These are phyloP conservation scores for Chalciporus sphaerocephalus DNA, from an alignment of 768 basidiomycete species.

Conservation along the genomic window DNA sequence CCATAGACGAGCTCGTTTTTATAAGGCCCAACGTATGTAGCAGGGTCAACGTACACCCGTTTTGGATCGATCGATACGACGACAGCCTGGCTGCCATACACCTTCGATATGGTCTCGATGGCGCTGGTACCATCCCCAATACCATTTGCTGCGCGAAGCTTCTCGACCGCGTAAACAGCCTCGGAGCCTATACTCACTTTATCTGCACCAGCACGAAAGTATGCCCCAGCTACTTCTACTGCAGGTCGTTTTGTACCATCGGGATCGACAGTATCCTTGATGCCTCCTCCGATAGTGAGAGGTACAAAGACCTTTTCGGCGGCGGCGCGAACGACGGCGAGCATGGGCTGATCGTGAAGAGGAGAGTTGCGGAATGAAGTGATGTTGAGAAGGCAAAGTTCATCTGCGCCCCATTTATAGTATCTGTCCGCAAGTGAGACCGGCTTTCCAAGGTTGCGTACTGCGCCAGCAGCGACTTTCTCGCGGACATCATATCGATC, in stretches of 20 bases:
- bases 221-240: slow-evolving; percentile 90
- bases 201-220: slow-evolving; percentile 97
- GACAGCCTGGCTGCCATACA: slow-evolving; percentile 94
- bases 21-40: slow-evolving; percentile 65
- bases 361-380: slow-evolving; percentile 98
- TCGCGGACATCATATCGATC: slow-evolving; percentile 99
- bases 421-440: slow-evolving; percentile 86
- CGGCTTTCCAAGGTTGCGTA: slow-evolving; percentile 97
- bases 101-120: slow-evolving; percentile 87
- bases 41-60: slow-evolving; percentile 70
- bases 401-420: slow-evolving; percentile 86
- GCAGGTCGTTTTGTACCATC: slow-evolving; percentile 86
- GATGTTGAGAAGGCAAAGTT: slow-evolving; percentile 97
- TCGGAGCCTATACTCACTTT: slow-evolving; percentile 98
- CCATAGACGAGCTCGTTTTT: slow-evolving; percentile 54
- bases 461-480: slow-evolving; percentile 65
- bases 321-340: slow-evolving; percentile 87
- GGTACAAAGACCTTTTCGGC: slow-evolving; percentile 92
- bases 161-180: slow-evolving; percentile 92
- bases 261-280: slow-evolving; percentile 93
- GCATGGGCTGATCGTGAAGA: slow-evolving; percentile 95
- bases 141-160: slow-evolving; percentile 49
- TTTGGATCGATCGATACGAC: slow-evolving; percentile 96
- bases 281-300: slow-evolving; percentile 97
- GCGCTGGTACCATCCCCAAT: slow-evolving; percentile 70